Evolutionary conservation across 495 filamentous ascomycete species (phyloP).

Genomic region (Podospora didyma): DNA sequence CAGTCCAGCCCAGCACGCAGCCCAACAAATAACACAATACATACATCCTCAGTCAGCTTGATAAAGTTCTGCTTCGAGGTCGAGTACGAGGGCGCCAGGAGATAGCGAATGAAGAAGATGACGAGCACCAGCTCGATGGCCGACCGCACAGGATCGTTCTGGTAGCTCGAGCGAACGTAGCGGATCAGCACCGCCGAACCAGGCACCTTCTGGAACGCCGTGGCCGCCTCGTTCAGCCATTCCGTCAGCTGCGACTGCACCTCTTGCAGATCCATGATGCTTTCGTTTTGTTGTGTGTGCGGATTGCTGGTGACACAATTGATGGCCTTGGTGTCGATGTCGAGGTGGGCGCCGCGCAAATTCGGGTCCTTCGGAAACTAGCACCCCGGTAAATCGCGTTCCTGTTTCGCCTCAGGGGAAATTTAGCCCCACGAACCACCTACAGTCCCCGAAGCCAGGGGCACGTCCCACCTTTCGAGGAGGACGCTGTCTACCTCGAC

Average conservation of each 20-base stretch:
- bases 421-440: not conserved
- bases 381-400: not conserved
- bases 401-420: not conserved
- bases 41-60: conserved; percentile 76
- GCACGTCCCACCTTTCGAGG: too few species aligned
- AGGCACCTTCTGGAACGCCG: conserved; percentile 80
- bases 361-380: not conserved
- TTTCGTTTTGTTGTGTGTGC: not conserved
- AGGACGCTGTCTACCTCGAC: too few species aligned
- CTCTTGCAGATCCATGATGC: conserved; percentile 75
- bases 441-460: not conserved
- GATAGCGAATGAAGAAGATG: conserved; percentile 90
- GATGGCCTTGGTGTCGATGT: not conserved
- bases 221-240: conserved; percentile 60
- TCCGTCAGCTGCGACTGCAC: conserved; percentile 65
- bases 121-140: conserved; percentile 93
- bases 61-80: conserved; percentile 84
- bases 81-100: conserved; percentile 85
- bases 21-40: not conserved
- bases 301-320: not conserved
- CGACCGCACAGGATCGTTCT: conserved; percentile 90
- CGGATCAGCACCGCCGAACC: conserved; percentile 91
- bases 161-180: conserved; percentile 94
- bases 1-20: too few species aligned
- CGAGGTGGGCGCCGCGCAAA: not conserved